Percentiles rank a stretch among this genome's conserved stretches.
Evolutionary conservation across 148 eudicot genomes (phyloP).

Genomic region (Amaranthus hypochondriacus): DNA sequence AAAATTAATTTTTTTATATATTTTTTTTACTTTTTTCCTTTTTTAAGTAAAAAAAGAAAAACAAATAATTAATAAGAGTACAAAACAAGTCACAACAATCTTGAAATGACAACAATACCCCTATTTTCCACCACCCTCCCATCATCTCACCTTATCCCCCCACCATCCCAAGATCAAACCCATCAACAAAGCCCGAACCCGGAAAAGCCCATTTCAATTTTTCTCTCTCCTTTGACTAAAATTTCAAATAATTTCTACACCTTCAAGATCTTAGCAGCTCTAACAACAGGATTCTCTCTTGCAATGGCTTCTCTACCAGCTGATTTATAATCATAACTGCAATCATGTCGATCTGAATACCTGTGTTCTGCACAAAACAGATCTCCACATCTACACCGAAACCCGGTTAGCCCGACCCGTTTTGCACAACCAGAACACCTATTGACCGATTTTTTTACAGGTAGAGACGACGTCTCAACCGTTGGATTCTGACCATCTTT

Average conservation of each 20-base stretch:
- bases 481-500: neutral
- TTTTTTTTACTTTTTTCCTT: neutral
- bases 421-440: conserved; percentile 62
- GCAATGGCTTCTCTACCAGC: conserved; percentile 71
- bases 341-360: conserved; percentile 81
- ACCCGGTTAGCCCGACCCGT: conserved; percentile 70
- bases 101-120: conserved; percentile 46
- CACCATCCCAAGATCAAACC: neutral
- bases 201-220: neutral
- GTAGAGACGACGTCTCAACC: neutral
- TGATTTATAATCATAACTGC: conserved; percentile 68
- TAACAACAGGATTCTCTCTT: conserved; percentile 63
- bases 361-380: conserved; percentile 68
- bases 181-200: neutral
- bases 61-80: conserved; percentile 15
- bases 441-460: conserved; percentile 39
- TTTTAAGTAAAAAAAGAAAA: neutral
- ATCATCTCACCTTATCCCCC: neutral
- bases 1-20: neutral
- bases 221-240: neutral
- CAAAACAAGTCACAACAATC: conserved; percentile 26
- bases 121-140: conserved; percentile 19
- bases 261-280: conserved; percentile 71
- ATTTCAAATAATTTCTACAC: conserved; percentile 26
- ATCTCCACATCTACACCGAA: conserved; percentile 71